Evolutionary conservation across 140 eudicot species (phyloP), one percentile per base, ranked within the genome.

Genomic region (Flaveria floridana): DNA sequence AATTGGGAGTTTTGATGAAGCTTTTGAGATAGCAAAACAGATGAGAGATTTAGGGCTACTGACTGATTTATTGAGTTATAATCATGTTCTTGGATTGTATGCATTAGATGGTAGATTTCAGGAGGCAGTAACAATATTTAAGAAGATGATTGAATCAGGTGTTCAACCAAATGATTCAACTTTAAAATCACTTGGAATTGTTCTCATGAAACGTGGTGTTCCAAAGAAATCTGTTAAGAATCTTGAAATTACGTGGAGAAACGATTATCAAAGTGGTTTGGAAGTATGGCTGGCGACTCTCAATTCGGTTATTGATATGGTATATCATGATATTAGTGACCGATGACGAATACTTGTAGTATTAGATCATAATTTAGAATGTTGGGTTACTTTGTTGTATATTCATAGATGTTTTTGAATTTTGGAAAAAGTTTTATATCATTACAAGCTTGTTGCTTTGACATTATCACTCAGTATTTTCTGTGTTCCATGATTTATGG

Each of bases 1-100:
- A 68, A 73, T 86, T 30, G 97, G 90, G 68, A 83, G 88, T 65
- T 87, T 88, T 70, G 87, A 79, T 53, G 94, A 94, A 65, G 96
- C 96, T 10, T 72, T 80, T 67, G 75, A 76, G 82, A 85, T 88
- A 55, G 95, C 90, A 21, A 77, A 79, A 74, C 76, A 83, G 80
- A 94, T 94, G 97, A 83, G 87, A 61, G 92, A 88, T 74, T 71
- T 82, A 10, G 96, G 97, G 70, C 75, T 93, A 59, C n/a, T 93
- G 85, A 88, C 84, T 7, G 90, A 88, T 65, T 77, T 90, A 46
- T 81, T 90, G 70, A 93, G 96, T 87, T 93, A 83, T 70, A 93
- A 93, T 76, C 85, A 86, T 62, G 89, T 94, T 55, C 90, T 94
- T 74, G 91, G 88, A 52, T 79, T 94, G 74, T 88, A 83, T 82